Evolutionary conservation across 805 yeast species (phyloP), one percentile per base, ranked within the genome.

Genomic region (Lipomyces yamanashiensis): DNA sequence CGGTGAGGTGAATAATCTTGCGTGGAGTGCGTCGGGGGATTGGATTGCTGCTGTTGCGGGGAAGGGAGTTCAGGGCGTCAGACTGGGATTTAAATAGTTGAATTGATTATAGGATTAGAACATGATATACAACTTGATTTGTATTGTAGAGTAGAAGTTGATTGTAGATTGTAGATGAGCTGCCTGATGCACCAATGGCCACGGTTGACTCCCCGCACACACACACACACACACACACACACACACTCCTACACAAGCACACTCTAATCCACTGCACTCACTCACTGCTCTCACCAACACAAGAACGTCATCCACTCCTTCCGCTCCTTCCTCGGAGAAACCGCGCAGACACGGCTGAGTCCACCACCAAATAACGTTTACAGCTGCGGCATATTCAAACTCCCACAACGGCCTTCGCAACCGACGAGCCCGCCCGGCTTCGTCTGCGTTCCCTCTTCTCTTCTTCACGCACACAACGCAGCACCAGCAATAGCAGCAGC

Each of bases 1-100:
- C 3, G 74, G 84, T 67, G 98, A 92, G 75, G 82, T 92, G 21
- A 92, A 92, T 75, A 85, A 87, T 71, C 86, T 87, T 13, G 79
- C 87, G 51, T 91, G 97, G 96, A 80, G 81, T 58, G 81, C 82
- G 7, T 75, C 77, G 23, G 96, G 93, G 13, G 87, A 86, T 67
- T 91, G 96, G 96, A 80, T 90, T 67, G 97, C 96, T 3, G 84
- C 85, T 8, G 85, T 87, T 28, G 78, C 84, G 61, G 93, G 92
- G 1, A 84, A 84, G 65, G 85, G 87, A 1, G 82, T 88, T 68
- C 92, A 88, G 72, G 87, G 86, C 0, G 84, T 87, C 17, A 41
- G 61, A 19, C 21, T 64, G 41, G 51, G 55, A 41, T 51, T 36
- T 19, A 44, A 45, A 39, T 17, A 23, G 28, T 45, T 34, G 43